Percentiles rank a stretch among this genome's conserved stretches.
These are phyloP conservation scores for Botryosphaeria dothidea DNA, from an alignment of 2,329 filamentous ascomycete species.

Conservation along the genomic window DNA sequence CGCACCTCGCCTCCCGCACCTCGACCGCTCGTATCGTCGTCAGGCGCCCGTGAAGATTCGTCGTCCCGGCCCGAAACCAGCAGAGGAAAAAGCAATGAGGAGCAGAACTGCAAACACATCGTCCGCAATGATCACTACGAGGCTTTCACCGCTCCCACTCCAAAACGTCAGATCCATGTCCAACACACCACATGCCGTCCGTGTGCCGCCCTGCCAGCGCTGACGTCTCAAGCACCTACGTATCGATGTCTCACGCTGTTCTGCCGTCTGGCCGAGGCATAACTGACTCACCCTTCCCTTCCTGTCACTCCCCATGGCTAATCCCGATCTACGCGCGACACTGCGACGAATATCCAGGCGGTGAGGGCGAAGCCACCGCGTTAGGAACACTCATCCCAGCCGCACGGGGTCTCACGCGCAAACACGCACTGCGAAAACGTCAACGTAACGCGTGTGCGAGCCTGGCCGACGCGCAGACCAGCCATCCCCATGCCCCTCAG, in stretches of 20 bases:
- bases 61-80: neutral
- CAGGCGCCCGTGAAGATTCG: neutral
- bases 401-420: neutral
- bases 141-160: conserved; percentile 8
- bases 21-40: neutral
- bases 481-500: neutral
- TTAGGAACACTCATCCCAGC: neutral
- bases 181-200: neutral
- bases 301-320: neutral
- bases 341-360: neutral
- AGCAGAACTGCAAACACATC: neutral
- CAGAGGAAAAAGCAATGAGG: neutral
- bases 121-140: neutral
- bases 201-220: conserved; percentile 1
- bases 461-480: neutral
- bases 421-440: neutral
- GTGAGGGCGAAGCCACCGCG: neutral
- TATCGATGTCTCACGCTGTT: conserved; percentile 10
- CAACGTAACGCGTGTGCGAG: neutral
- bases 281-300: neutral
- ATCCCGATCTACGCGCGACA: neutral
- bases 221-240: conserved; percentile 8
- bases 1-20: neutral
- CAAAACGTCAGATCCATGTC: conserved; percentile 4
- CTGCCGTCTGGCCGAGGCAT: neutral